Base-by-base conservation (phyloP, 208 protist species). In the Acanthamoeba rhysodes region DNA sequence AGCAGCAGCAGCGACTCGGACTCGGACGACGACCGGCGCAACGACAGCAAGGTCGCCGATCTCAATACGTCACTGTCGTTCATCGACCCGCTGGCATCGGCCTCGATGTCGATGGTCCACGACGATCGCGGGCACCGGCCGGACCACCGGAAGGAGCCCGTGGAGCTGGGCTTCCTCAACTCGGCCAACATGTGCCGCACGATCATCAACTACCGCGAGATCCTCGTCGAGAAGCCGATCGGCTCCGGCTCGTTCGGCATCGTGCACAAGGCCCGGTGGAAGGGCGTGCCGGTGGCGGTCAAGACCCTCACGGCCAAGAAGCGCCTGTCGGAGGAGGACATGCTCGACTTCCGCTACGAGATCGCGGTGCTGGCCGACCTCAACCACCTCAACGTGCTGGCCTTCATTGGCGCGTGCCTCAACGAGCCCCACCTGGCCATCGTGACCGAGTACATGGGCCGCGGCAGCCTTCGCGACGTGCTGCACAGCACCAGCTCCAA, bases 401-500 rank as follows among this genome's bases (percentile, higher is more conserved):
- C 53, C 27, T 90, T 90, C 53, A 90, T 90, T 20, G 80, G 80
- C 80, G 80, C 80, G 34, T 90, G 80, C n/a, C 50, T 90, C 22
- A 90, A 41, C 50, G 53, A 64, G 80, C 80, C 80, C 18, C 80
- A 90, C 53, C 80, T 90, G 8, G 45, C 50, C 88, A 96, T 98
- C 24, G 96, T 98, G 29, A 98, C 95, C 24, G 97, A 98, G 62
- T 97, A 96, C 66, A 87, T 97, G 29, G 70, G 64, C 12, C 55
- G 92, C 45, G 97, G 97, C 27, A 94, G 55, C 29, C 90, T 97
- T 27, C 66, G 70, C 45, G 95, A 96, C 41, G 84, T 97, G 24
- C 78, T 97, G n/a, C 45, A 94, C 12, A 95, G 96, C 72, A 88
- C 88, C 37, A 64, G 12, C 18, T 53, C 76, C 27, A 50, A 95